A percentile compares a stretch with the other conserved stretches of the same genome.
Conservation (phyloP, 2,329 filamentous ascomycete species). For the Fusarium sp. region DNA sequence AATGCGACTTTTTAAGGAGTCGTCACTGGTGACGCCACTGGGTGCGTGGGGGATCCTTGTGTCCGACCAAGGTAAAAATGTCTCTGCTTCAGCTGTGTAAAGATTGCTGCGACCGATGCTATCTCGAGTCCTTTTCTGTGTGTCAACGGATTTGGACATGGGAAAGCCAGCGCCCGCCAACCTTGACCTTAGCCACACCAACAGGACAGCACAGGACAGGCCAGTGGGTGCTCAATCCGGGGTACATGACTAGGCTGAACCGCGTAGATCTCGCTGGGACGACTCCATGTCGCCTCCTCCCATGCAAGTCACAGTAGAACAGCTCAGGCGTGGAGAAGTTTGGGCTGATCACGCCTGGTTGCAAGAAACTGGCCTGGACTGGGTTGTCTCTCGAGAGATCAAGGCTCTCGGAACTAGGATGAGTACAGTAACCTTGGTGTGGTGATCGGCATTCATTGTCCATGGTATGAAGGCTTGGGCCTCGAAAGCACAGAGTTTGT, state of each 20-base stretch:
- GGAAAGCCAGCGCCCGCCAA: constrained; percentile 38
- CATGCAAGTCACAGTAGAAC: neutral
- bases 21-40: constrained; percentile 23
- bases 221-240: constrained; percentile 33
- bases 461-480: constrained; percentile 28
- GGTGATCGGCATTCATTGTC: constrained; percentile 12
- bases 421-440: neutral
- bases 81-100: constrained; percentile 15
- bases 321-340: neutral
- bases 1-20: constrained; percentile 13
- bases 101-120: constrained; percentile 29
- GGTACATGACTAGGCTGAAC: constrained; percentile 39
- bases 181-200: constrained; percentile 19
- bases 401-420: neutral
- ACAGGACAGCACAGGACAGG: neutral
- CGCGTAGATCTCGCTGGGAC: constrained; percentile 26
- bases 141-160: constrained; percentile 43
- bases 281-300: constrained; percentile 5
- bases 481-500: constrained; percentile 1
- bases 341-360: neutral
- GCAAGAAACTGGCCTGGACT: neutral
- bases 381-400: neutral
- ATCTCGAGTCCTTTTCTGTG: constrained; percentile 40
- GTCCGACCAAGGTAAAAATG: constrained; percentile 4
- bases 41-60: constrained; percentile 24